These are phyloP conservation scores for Metschnikowia santaceciliae DNA, from an alignment of 805 yeast genomes.

Conservation along the genomic window DNA sequence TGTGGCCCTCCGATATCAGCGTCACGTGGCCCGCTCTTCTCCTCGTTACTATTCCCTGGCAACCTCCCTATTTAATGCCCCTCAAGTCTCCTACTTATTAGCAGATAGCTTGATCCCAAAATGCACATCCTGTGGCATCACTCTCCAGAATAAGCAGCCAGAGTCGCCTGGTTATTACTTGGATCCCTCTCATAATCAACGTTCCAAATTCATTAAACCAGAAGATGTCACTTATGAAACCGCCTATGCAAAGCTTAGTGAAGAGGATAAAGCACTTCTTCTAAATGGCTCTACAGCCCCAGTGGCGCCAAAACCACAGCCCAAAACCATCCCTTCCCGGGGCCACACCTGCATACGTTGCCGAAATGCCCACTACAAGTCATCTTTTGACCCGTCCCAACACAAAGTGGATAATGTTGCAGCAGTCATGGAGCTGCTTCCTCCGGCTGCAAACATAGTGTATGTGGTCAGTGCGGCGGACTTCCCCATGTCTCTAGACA, in stretches of 20 bases:
- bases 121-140: conserved; percentile 59
- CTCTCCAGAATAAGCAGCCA: conserved; percentile 40
- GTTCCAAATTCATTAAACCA: background rate
- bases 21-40: background rate
- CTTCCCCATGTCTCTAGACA: conserved; percentile 61
- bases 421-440: conserved; percentile 30
- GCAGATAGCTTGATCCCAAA: conserved; percentile 15
- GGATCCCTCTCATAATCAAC: conserved; percentile 4
- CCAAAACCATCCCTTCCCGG: background rate
- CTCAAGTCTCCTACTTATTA: conserved; percentile 13
- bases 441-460: conserved; percentile 44
- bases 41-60: background rate
- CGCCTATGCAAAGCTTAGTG: conserved; percentile 16
- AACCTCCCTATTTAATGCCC: background rate
- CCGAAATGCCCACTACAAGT: conserved; percentile 45
- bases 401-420: conserved; percentile 23
- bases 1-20: background rate
- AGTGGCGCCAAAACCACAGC: background rate
- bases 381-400: conserved; percentile 31
- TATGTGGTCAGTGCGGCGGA: conserved; percentile 66
- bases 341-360: conserved; percentile 51
- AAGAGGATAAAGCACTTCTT: conserved; percentile 27
- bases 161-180: conserved; percentile 43
- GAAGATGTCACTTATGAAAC: conserved; percentile 23
- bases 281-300: conserved; percentile 16